Percentiles rank a stretch among this genome's conserved stretches.
These are phyloP conservation scores for Pleurotus djamor DNA, from an alignment of 768 basidiomycete species.

Conservation along the genomic window DNA sequence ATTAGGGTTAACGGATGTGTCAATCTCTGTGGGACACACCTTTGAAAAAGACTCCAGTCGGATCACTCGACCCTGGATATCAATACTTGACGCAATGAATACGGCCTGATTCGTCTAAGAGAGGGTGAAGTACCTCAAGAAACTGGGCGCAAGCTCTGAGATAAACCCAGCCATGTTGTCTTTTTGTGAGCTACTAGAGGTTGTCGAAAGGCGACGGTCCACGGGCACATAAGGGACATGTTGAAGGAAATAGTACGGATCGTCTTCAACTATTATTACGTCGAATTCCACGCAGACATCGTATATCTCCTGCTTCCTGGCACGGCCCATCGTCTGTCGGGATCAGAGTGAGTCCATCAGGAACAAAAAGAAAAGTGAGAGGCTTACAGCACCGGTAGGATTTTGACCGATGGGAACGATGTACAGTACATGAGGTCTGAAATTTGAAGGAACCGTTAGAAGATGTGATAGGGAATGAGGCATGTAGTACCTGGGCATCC, in stretches of 20 bases:
- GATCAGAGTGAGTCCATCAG: not conserved
- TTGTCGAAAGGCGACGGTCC: constrained; percentile 18
- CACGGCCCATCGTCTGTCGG: constrained; percentile 52
- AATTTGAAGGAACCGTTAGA: no score
- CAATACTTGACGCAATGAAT: constrained; percentile 36
- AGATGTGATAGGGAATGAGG: no score
- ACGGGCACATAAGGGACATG: constrained; percentile 52
- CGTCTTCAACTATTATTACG: constrained; percentile 78
- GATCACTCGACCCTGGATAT: constrained; percentile 82
- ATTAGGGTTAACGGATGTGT: no score
- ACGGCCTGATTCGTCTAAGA: not conserved
- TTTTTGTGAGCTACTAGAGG: constrained; percentile 6
- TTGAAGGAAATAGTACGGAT: constrained; percentile 80
- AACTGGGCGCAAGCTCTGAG: constrained; percentile 57
- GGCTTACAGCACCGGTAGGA: constrained; percentile 68
- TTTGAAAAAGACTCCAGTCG: constrained; percentile 82
- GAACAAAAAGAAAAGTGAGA: not conserved
- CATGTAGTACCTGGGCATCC: constrained; percentile 60
- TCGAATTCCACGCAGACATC: constrained; percentile 82
- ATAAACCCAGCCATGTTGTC: constrained; percentile 47
- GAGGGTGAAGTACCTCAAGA: constrained; percentile 39
- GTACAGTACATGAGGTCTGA: constrained; percentile 72
- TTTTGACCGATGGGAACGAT: constrained; percentile 84
- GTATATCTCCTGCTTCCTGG: constrained; percentile 78
- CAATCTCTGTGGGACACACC: no score